Evolutionary conservation across 2,329 filamentous ascomycete species (phyloP), one percentile per base, ranked within the genome.

Genomic region (Periconia digitata): DNA sequence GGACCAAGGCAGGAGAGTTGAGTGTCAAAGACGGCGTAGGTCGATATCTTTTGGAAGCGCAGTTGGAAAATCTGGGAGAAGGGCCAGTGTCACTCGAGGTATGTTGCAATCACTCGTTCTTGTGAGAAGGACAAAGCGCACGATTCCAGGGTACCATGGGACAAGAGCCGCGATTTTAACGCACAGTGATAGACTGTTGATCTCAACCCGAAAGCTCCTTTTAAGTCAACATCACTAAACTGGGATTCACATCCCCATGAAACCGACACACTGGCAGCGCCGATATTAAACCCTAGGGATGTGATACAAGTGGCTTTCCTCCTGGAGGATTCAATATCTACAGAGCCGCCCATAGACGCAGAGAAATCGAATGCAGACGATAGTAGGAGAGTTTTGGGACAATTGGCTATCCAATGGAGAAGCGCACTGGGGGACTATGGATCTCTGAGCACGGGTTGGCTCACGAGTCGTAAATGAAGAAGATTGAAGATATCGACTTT

Each of bases 61-160:
- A 99, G 74, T 73, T 99, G 49, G 94, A 99, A 76, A 99, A 97
- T 71, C 89, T 92, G 65, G 90, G 90, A 40, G 92, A 96, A 67
- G 85, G 86, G 38, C 78, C 85, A 4, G 87, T 97, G 56, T 83
- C 89, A 64, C 79, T 99, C 43, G 89, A 95, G 72, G 79, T 82
- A 62, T 59, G 60, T 61, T 12, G 10, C 4, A 32, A 4, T 32
- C n/a, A 4, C 27, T 15, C 8, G n/a, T 22, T 42, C 27, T 43
- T 18, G n/a, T n/a, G n/a, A n/a, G n/a, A n/a, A n/a, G n/a, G n/a
- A n/a, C n/a, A 13, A 34, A 22, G 34, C 17, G 40, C 8, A 23
- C 21, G 17, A 8, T 32, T 32, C 16, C 6, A 12, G 27, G 18
- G 27, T 32, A 32, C n/a, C 4, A 10, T 6, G 38, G 43, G 56